phyloP scores from a whole-genome alignment of 2,329 filamentous ascomycete genomes.

The Fusarium algeriense region DNA sequence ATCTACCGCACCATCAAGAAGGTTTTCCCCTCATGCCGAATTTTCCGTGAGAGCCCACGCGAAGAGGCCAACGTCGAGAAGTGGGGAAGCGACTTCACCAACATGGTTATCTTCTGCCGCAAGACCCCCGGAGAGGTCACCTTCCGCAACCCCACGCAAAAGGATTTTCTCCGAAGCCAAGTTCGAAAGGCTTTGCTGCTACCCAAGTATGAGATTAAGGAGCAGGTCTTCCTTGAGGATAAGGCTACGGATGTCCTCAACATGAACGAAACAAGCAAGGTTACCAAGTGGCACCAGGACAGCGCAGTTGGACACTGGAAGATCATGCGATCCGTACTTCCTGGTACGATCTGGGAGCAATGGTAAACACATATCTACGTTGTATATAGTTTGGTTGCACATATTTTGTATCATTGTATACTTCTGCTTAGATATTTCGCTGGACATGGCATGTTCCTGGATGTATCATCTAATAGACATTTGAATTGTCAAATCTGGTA shows the following conservation, averaged over 20 bases:
- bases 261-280: slow-evolving; percentile 72
- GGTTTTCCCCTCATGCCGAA: slow-evolving; percentile 89
- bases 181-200: slow-evolving; percentile 77
- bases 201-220: slow-evolving; percentile 77
- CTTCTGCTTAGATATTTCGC: slow-evolving; percentile 6
- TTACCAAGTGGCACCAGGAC: slow-evolving; percentile 78
- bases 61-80: slow-evolving; percentile 61
- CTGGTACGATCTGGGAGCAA: slow-evolving; percentile 83
- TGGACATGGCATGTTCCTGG: slow-evolving; percentile 6
- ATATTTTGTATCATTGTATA: slow-evolving; percentile 14
- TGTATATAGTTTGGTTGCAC: slow-evolving; percentile 2
- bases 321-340: slow-evolving; percentile 89
- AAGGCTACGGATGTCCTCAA: slow-evolving; percentile 67
- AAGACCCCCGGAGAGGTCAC: slow-evolving; percentile 67
- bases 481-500: background rate
- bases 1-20: slow-evolving; percentile 84
- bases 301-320: slow-evolving; percentile 89
- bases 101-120: slow-evolving; percentile 95
- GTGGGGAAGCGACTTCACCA: slow-evolving; percentile 80
- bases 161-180: slow-evolving; percentile 79
- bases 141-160: slow-evolving; percentile 74
- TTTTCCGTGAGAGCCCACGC: slow-evolving; percentile 83
- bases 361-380: slow-evolving; percentile 63
- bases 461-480: background rate
- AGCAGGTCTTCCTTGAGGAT: slow-evolving; percentile 59